These are phyloP conservation scores for Mortierella antarctica DNA, from an alignment of 192 early-diverging fungal species.

Conservation along the genomic window DNA sequence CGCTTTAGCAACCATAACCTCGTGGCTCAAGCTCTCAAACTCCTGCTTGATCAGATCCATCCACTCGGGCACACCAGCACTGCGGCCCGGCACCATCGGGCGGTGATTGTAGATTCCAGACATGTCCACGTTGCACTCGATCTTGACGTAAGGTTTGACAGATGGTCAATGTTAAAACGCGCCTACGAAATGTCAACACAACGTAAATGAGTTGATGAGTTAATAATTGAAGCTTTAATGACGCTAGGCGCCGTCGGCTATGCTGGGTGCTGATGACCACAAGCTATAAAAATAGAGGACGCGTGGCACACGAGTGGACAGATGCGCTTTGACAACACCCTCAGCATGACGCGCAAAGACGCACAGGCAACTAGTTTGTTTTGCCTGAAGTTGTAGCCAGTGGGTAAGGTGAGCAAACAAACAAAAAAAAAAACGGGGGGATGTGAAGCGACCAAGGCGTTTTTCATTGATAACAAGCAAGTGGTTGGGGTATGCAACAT, in stretches of 20 bases:
- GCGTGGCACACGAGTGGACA: too few relatives aligned
- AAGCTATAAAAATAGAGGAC: not conserved
- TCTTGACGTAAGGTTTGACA: not conserved
- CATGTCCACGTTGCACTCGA: conserved; percentile 5
- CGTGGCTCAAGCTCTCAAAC: conserved; percentile 80
- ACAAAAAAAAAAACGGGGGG: too few relatives aligned
- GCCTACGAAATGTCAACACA: not conserved
- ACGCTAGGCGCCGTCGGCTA: not conserved
- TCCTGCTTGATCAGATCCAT: conserved; percentile 82
- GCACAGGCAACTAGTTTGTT: conserved; percentile 19
- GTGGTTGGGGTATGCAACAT: not conserved
- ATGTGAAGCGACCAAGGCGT: too few relatives aligned
- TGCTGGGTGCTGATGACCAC: not conserved
- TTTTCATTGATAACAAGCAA: not conserved
- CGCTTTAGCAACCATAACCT: conserved; percentile 72
- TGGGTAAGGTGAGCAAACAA: not conserved
- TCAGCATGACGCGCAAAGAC: conserved; percentile 26
- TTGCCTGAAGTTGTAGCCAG: conserved; percentile 1
- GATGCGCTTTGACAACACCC: not conserved
- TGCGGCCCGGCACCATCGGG: conserved; percentile 76
- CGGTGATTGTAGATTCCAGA: conserved; percentile 75
- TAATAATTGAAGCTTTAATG: not conserved
- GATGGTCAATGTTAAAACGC: not conserved
- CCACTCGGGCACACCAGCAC: conserved; percentile 74
- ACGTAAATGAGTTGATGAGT: not conserved